Percentiles rank a stretch among this genome's conserved stretches.
These are phyloP conservation scores for Herpotrichia juniperi DNA, from an alignment of 2,329 filamentous ascomycete genomes.

Conservation along the genomic window DNA sequence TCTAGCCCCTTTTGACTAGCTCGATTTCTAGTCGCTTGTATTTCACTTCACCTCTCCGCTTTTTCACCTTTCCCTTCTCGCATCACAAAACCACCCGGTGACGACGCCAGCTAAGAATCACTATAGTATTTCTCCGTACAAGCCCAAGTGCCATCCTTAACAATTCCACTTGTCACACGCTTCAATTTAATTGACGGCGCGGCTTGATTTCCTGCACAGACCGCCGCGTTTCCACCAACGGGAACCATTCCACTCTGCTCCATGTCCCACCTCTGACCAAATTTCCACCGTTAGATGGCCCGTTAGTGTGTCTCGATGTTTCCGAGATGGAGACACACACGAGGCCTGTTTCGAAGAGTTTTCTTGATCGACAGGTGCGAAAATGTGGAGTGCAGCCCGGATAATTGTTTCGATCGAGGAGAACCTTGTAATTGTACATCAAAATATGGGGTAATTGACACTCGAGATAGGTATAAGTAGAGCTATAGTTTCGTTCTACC, in stretches of 20 bases:
- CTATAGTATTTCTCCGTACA: neutral
- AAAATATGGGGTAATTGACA: neutral
- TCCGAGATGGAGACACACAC: neutral
- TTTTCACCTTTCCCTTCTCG: neutral
- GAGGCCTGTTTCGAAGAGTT: neutral
- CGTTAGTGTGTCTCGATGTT: neutral
- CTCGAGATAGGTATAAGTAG: neutral
- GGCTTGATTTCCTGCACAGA: neutral
- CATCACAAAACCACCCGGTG: neutral
- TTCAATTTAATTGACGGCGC: slow-evolving; percentile 2
- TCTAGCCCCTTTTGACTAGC: too few relatives aligned
- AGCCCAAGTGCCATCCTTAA: neutral
- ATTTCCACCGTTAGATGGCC: neutral
- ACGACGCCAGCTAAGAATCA: neutral
- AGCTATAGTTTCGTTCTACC: neutral
- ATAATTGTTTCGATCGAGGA: neutral
- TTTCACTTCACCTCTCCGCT: neutral
- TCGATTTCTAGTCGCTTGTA: too few relatives aligned
- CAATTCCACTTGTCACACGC: slow-evolving; percentile 3
- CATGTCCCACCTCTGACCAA: neutral
- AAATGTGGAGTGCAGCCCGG: neutral
- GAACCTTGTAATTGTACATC: neutral
- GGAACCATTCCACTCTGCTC: neutral
- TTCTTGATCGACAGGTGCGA: slow-evolving; percentile 1
- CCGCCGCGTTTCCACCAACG: slow-evolving; percentile 3